phyloP scores from a whole-genome alignment of 129 eudicot species.

The Arctium lappa region DNA sequence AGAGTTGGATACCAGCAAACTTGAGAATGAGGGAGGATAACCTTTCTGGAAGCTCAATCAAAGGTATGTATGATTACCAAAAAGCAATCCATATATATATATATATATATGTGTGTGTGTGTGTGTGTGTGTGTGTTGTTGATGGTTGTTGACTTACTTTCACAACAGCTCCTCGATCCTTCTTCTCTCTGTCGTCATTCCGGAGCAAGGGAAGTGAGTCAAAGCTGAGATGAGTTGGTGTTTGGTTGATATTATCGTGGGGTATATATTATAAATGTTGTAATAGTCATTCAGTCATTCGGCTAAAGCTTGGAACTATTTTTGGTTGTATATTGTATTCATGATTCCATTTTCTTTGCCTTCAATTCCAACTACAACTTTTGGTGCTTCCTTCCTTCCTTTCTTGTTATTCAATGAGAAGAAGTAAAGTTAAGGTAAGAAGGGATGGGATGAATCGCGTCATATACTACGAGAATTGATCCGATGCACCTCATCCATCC shows the following conservation, averaged over 20 bases:
- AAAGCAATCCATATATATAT: neutral
- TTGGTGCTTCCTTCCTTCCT: neutral
- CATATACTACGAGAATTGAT: too few species aligned
- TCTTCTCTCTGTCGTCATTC: conserved; percentile 78
- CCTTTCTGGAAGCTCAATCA: conserved; percentile 80
- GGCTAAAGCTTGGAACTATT: conserved; percentile 4
- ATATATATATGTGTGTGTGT: too few species aligned
- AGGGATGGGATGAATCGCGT: too few species aligned
- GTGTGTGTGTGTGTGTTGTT: neutral
- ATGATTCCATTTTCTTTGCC: conserved; percentile 14
- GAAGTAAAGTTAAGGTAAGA: too few species aligned
- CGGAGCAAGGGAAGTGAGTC: conserved; percentile 91
- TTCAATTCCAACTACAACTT: conserved; percentile 6
- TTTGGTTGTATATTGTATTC: conserved; percentile 35
- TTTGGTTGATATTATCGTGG: neutral
- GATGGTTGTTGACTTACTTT: conserved; percentile 13
- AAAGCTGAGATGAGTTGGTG: conserved; percentile 32
- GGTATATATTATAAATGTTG: conserved; percentile 24
- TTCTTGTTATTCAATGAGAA: neutral
- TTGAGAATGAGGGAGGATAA: conserved; percentile 89
- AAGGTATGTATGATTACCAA: conserved; percentile 44
- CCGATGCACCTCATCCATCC: too few species aligned
- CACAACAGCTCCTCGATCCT: conserved; percentile 56
- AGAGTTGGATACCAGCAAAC: conserved; percentile 71
- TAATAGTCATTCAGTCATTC: conserved; percentile 1